Base-by-base conservation (phyloP, 2,329 filamentous ascomycete genomes). In the Trichoderma pleuroti region DNA sequence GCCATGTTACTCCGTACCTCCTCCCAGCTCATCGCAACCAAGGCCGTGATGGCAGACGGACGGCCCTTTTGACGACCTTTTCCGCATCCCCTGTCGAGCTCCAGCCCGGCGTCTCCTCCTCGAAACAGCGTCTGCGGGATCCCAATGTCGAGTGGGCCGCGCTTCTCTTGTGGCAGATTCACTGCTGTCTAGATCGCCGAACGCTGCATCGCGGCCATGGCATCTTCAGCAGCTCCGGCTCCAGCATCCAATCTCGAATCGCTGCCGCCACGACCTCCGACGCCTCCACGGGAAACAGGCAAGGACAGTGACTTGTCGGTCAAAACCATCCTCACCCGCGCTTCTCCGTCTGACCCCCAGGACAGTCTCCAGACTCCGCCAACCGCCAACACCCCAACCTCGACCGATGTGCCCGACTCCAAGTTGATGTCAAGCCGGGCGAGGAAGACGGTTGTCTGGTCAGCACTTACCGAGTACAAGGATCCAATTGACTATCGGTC, bases 181-280 rank as follows among this genome's bases (percentile, higher is more conserved):
- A 72, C 75, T 76, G 79, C 78, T 80, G 76, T 80, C 76, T 78
- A 82, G 81, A 80, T 81, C 75, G 81, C 79, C 78, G 70, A 74
- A 74, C 73, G 80, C 80, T 80, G 80, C 80, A 76, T 78, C 71
- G 76, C 78, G 79, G 80, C 77, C 79, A 82, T 82, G 80, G 80
- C 80, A 81, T 82, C 80, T 81, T 80, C 80, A 79, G 70, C 69
- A 75, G 80, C 78, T 73, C 72, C 76, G 78, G 79, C 78, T 74
- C 73, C 78, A 72, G 76, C 75, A 72, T 75, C 72, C 36, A 64
- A 83, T 75, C 81, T 90, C 75, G 85, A 88, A 73, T 82, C 84
- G 70, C 82, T 90, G 68, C 82, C 85, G 73, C 79, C 87, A 72
- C 86, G 88, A 79, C 90, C 90, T 30, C 90, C 90, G n/a, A 92